phyloP scores from a whole-genome alignment of 495 filamentous ascomycete species.

The Penicillium malachiteum region DNA sequence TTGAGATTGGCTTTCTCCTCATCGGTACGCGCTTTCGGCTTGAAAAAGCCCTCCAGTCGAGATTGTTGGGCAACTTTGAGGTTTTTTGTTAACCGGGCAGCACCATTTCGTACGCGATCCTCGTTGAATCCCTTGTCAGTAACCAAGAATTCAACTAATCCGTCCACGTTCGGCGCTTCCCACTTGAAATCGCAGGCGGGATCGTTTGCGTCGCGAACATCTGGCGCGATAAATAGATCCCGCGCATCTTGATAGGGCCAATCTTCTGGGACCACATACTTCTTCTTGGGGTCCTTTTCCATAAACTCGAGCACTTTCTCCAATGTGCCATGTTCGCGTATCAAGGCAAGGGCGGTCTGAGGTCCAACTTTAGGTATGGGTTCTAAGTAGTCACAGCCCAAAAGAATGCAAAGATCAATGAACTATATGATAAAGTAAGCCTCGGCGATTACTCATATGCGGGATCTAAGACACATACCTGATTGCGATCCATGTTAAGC shows the following conservation, averaged over 20 bases:
- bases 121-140: slow-evolving; percentile 95
- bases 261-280: slow-evolving; percentile 81
- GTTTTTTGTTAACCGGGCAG: slow-evolving; percentile 76
- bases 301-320: slow-evolving; percentile 83
- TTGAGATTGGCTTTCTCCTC: slow-evolving; percentile 80
- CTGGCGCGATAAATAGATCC: slow-evolving; percentile 83
- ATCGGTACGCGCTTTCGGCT: slow-evolving; percentile 83
- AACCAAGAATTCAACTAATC: slow-evolving; percentile 83
- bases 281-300: slow-evolving; percentile 69
- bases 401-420: slow-evolving; percentile 94
- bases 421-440: slow-evolving; percentile 57
- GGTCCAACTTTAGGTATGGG: slow-evolving; percentile 93
- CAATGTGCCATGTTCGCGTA: slow-evolving; percentile 82
- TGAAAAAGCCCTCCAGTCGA: slow-evolving; percentile 97
- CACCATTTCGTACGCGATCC: slow-evolving; percentile 80
- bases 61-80: slow-evolving; percentile 86
- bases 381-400: slow-evolving; percentile 97
- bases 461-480: slow-evolving; percentile 48
- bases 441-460: background rate
- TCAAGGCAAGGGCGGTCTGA: slow-evolving; percentile 84
- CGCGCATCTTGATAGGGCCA: slow-evolving; percentile 94
- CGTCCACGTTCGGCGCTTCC: slow-evolving; percentile 88
- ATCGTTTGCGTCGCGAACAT: slow-evolving; percentile 81
- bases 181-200: slow-evolving; percentile 95
- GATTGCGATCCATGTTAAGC: slow-evolving; percentile 78